Evolutionary conservation across 306 rosid genomes (phyloP).

Genomic region (Glycine soja): DNA sequence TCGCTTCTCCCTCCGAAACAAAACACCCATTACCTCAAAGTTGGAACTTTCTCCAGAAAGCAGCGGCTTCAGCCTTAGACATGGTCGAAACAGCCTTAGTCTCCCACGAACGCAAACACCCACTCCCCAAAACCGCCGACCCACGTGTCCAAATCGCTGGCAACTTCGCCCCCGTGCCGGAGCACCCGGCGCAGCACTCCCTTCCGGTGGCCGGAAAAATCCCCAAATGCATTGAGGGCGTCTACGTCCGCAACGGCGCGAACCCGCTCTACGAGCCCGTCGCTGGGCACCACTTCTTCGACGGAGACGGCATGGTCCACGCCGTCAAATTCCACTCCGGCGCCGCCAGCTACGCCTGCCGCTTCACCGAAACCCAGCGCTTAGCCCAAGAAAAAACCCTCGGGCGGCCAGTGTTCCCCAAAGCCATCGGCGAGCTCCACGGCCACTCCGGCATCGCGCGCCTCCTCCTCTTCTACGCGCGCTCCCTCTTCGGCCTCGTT

Average conservation of each 20-base stretch:
- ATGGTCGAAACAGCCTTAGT: constrained; percentile 64
- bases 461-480: constrained; percentile 74
- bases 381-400: constrained; percentile 68
- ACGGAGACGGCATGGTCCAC: constrained; percentile 99
- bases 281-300: constrained; percentile 96
- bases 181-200: constrained; percentile 51
- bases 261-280: constrained; percentile 84
- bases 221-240: constrained; percentile 80
- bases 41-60: constrained; percentile 68
- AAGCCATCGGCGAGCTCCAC: constrained; percentile 96
- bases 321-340: constrained; percentile 67
- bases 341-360: constrained; percentile 71
- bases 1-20: neutral
- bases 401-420: constrained; percentile 85
- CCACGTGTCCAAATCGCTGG: constrained; percentile 92
- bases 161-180: constrained; percentile 91
- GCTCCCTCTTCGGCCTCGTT: constrained; percentile 66
- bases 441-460: constrained; percentile 97
- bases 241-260: constrained; percentile 91
- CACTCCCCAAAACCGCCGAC: constrained; percentile 90
- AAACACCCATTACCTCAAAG: constrained; percentile 5
- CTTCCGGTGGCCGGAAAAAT: constrained; percentile 69
- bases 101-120: constrained; percentile 60
- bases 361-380: constrained; percentile 87
- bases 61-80: constrained; percentile 69